A percentile compares a stretch with the other conserved stretches of the same genome.
These are phyloP conservation scores for Lachnellula hyalina DNA, from an alignment of 2,329 filamentous ascomycete genomes.

Conservation along the genomic window DNA sequence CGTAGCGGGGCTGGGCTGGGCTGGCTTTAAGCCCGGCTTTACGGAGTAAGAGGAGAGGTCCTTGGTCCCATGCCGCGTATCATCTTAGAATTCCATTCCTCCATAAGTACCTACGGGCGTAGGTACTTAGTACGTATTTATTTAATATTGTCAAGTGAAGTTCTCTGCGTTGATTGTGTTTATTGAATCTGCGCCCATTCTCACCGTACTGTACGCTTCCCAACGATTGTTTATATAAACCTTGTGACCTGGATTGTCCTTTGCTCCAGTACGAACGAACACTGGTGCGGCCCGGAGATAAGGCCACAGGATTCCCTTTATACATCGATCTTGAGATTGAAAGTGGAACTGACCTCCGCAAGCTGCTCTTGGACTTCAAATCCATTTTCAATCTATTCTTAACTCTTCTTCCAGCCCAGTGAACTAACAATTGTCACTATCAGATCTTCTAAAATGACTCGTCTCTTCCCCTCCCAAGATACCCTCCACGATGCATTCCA, in stretches of 20 bases:
- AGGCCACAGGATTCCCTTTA: not conserved
- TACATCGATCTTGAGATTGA: not conserved
- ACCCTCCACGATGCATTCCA: conserved; percentile 52
- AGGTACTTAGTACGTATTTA: too few species aligned
- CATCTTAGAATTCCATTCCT: too few species aligned
- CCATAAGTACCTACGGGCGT: too few species aligned
- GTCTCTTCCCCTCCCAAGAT: conserved; percentile 49
- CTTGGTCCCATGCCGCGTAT: too few species aligned
- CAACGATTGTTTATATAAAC: not conserved
- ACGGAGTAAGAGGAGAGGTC: too few species aligned
- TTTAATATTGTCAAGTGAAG: too few species aligned
- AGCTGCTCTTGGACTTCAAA: not conserved
- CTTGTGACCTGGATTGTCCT: too few species aligned
- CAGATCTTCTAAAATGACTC: conserved; percentile 42
- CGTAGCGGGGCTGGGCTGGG: too few species aligned
- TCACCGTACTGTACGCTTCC: too few species aligned
- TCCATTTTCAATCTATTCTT: not conserved
- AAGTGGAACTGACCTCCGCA: not conserved
- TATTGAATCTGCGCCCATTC: too few species aligned
- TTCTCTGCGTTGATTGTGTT: too few species aligned
- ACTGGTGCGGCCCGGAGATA: not conserved
- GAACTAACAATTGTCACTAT: conserved; percentile 7
- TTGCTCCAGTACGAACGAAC: not conserved
- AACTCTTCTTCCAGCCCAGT: not conserved
- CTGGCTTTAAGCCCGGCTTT: too few species aligned